Base-by-base conservation (phyloP, 352 stramenopile genomes). In the Hyaloperonospora arabidopsidis region DNA sequence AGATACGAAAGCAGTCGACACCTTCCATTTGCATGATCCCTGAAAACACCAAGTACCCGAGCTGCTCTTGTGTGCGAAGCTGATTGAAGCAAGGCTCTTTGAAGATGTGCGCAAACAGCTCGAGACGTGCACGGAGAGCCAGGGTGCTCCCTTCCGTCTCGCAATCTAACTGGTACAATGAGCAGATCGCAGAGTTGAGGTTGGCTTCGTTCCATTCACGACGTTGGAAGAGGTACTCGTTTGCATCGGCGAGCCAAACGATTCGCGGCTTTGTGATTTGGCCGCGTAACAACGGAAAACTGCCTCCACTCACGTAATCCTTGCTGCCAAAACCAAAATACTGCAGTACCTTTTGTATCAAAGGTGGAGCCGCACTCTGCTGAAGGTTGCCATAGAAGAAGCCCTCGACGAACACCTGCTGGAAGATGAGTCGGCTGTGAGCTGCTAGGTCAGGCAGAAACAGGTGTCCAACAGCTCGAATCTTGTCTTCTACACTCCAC, bases 21-120 rank as follows among this genome's bases (percentile, higher is more conserved):
- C 76, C 75, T 39, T 84, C 64, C 0, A 66, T 64, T 17, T 65
- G 56, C 49, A 74, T 63, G 8, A 72, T 58, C 11, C 68, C 75
- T 0, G 67, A 86, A 45, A 87, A 92, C 10, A 96, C 86, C 18
- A 95, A 76, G 48, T 96, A 97, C 4, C 89, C 89, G 1, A 97
- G 74, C 60, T 96, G 88, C 62, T 97, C 87, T 59, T 93, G 76
- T 8, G 89, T 97, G n/a, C 89, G 84, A n/a, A 97, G 72, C 49
- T 95, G 79, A 64, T 96, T 88, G 67, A 96, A 97, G 54, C 78
- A 91, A 11, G 86, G 87, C 57, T 96, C 88, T 59, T 93, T 89
- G 14, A 89, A 70, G 12, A 97, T 67, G 49, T 95, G 86, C n/a
- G 79, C 76, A 47, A 96, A 77, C 11, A 97, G 73, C 46, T 87